Evolutionary conservation across 306 rosid species (phyloP).

Genomic region (Cercis canadensis): DNA sequence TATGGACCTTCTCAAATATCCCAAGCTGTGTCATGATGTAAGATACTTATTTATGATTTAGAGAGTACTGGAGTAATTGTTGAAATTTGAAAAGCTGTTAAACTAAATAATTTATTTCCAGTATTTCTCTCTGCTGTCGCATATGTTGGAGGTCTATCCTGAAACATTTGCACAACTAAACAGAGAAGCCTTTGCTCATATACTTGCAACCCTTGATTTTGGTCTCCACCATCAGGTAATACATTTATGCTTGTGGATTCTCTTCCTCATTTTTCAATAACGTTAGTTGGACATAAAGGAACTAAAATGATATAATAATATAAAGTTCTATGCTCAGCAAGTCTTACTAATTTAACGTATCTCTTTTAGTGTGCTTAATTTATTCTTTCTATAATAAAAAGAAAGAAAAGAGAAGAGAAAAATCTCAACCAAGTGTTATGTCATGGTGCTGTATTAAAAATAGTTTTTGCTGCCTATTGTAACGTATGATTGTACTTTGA

Average conservation of each 20-base stretch:
- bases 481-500: constrained; percentile 24
- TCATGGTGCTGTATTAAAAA: constrained; percentile 8
- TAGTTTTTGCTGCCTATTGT: background rate
- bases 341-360: constrained; percentile 22
- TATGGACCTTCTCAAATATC: constrained; percentile 88
- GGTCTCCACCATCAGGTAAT: constrained; percentile 93
- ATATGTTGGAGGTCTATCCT: constrained; percentile 92
- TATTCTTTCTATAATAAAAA: constrained; percentile 2
- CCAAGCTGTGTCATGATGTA: constrained; percentile 93
- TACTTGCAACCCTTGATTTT: constrained; percentile 86
- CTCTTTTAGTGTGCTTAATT: constrained; percentile 15
- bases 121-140: constrained; percentile 91
- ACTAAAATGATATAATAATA: constrained; percentile 9
- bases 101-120: constrained; percentile 47
- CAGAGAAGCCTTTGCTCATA: constrained; percentile 73
- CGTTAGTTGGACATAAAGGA: constrained; percentile 25
- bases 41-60: constrained; percentile 46
- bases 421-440: constrained; percentile 1
- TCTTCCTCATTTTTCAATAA: constrained; percentile 27
- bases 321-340: constrained; percentile 17
- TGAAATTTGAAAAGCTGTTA: constrained; percentile 44
- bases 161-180: constrained; percentile 88
- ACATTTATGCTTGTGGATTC: constrained; percentile 8
- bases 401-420: constrained; percentile 4
- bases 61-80: constrained; percentile 17